Percentiles rank a stretch among this genome's conserved stretches.
phyloP scores from a whole-genome alignment of 2,329 filamentous ascomycete species.

The Colletotrichum higginsianum region DNA sequence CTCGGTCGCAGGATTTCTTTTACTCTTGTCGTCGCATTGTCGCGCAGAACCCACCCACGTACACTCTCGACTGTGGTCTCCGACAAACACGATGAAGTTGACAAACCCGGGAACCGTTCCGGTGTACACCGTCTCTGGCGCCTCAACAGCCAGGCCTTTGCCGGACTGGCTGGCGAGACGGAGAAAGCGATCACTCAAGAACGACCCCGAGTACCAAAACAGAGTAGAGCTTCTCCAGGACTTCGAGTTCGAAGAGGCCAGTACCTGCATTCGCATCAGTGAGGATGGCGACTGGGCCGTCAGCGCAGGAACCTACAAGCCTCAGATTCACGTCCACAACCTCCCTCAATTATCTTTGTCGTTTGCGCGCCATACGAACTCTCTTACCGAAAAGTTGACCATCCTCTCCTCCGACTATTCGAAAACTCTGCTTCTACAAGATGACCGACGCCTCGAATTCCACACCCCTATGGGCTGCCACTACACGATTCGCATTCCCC shows the following conservation, averaged over 20 bases:
- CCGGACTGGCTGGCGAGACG: slow-evolving; percentile 96
- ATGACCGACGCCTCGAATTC: slow-evolving; percentile 91
- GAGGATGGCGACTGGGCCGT: slow-evolving; percentile 91
- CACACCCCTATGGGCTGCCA: slow-evolving; percentile 92
- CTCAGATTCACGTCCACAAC: slow-evolving; percentile 94
- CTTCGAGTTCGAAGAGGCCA: slow-evolving; percentile 98
- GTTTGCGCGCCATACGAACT: slow-evolving; percentile 91
- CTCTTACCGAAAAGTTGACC: slow-evolving; percentile 91
- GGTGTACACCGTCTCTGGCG: slow-evolving; percentile 95
- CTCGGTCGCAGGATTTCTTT: slow-evolving; percentile 33
- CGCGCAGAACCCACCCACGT: slow-evolving; percentile 28
- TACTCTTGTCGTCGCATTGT: slow-evolving; percentile 23
- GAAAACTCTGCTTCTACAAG: slow-evolving; percentile 94
- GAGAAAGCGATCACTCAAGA: slow-evolving; percentile 91
- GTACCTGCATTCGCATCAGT: slow-evolving; percentile 88
- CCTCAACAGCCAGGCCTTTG: slow-evolving; percentile 86
- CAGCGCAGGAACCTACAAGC: slow-evolving; percentile 83
- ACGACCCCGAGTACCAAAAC: slow-evolving; percentile 92
- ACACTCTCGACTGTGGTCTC: slow-evolving; percentile 13
- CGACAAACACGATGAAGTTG: slow-evolving; percentile 76
- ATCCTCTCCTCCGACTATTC: slow-evolving; percentile 92
- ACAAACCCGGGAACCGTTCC: slow-evolving; percentile 86
- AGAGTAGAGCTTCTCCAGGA: slow-evolving; percentile 96
- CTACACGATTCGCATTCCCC: slow-evolving; percentile 88
- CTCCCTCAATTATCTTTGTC: slow-evolving; percentile 94